Base-by-base conservation (phyloP, 139 green algal genomes). In the Picochlorum costavermella region DNA sequence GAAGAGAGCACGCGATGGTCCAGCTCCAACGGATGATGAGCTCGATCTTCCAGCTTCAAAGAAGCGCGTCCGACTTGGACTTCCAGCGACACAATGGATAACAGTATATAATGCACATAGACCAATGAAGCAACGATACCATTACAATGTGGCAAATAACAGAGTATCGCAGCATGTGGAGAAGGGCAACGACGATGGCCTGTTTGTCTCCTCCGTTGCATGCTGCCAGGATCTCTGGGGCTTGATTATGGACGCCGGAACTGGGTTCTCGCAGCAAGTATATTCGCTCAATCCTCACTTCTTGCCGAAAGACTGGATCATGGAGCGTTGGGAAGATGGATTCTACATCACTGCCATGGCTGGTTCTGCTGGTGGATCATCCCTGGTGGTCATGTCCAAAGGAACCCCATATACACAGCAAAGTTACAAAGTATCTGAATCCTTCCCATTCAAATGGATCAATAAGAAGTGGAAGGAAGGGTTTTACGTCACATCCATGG, bases 391-490 rank as follows among this genome's bases (percentile, higher is more conserved):
- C 49, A 97, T 97, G 90, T 85, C 67, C 71, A 96, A 96, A 75
- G 90, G 94, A 70, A 98, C 94, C 16, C 81, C 85, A 28, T 99
- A 97, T 84, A 98, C 91, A 20, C 94, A 99, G 82, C 94, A 99
- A 81, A 89, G 72, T 59, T 99, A 99, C 85, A 99, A 99, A 84
- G 92, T 92, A 37, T 90, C 77, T 31, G 94, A 99, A 83, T 94
- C 80, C 10, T 99, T 99, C 75, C 94, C 94, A 60, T 99, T 98
- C 86, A 98, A 99, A 81, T 99, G 94, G 92, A 99, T 99, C 72
- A 98, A 98, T 90, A 98, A 98, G 77, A 99, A 99, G 78, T 99
- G 94, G 94, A 96, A 96, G 76, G 94, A 99, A 80, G 93, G 93
- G 58, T 98, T 98, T 75, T 97, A 96, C 66, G 93, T 99, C 31